phyloP scores from a whole-genome alignment of 805 yeast genomes.

The Ogataea nakhonphanomensis region DNA sequence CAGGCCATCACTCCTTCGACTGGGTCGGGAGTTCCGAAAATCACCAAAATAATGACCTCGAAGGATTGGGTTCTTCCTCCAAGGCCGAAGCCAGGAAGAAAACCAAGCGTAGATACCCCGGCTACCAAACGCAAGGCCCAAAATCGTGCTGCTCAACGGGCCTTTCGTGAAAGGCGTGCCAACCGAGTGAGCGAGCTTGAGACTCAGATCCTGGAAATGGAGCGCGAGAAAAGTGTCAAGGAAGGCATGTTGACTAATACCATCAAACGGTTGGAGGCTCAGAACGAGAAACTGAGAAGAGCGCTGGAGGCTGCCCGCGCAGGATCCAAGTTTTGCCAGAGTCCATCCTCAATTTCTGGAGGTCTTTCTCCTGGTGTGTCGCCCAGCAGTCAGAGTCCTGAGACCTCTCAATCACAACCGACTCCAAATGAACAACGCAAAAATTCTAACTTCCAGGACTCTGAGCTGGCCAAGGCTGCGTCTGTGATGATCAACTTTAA shows the following conservation, averaged over 20 bases:
- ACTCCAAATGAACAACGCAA: constrained; percentile 3
- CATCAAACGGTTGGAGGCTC: constrained; percentile 45
- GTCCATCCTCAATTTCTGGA: constrained; percentile 10
- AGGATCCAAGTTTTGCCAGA: constrained; percentile 15
- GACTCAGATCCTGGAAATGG: constrained; percentile 60
- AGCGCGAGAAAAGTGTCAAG: constrained; percentile 58
- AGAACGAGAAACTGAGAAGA: constrained; percentile 42
- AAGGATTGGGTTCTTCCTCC: constrained; percentile 62
- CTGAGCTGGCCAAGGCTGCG: constrained; percentile 27
- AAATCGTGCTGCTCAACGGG: constrained; percentile 91
- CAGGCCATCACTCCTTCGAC: constrained; percentile 18
- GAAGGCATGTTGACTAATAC: constrained; percentile 54
- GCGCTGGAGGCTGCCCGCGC: constrained; percentile 40
- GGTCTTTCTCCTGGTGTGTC: constrained; percentile 13
- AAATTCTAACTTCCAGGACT: constrained; percentile 14
- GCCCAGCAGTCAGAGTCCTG: constrained; percentile 17
- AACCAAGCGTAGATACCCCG: constrained; percentile 60
- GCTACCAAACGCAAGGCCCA: constrained; percentile 86
- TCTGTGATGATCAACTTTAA: constrained; percentile 30
- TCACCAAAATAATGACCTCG: constrained; percentile 54
- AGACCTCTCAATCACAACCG: constrained; percentile 18
- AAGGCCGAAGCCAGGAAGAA: constrained; percentile 56
- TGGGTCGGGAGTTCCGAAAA: constrained; percentile 17
- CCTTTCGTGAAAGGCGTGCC: constrained; percentile 85
- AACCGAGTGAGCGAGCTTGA: constrained; percentile 78